Evolutionary conservation across 192 early-diverging fungal species (phyloP).

Genomic region (Pecoramyces ruminantium): DNA sequence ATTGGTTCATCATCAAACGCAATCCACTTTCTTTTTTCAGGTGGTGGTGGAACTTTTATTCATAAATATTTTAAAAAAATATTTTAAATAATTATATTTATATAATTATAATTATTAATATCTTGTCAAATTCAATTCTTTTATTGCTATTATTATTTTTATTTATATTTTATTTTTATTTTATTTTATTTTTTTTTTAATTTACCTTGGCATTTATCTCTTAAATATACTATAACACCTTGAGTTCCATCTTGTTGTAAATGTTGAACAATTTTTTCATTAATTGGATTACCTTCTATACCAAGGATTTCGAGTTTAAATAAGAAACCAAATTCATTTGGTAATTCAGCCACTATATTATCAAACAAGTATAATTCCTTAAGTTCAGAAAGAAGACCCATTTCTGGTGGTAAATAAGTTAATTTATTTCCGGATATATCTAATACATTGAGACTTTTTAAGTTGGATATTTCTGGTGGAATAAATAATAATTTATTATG

Average conservation of each 20-base stretch:
- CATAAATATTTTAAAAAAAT: too few species aligned
- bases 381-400: constrained; percentile 66
- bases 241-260: constrained; percentile 75
- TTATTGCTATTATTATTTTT: too few species aligned
- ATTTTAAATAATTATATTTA: too few species aligned
- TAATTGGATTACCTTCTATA: constrained; percentile 86
- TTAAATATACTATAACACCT: constrained; percentile 64
- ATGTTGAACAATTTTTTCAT: constrained; percentile 56
- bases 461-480: constrained; percentile 46
- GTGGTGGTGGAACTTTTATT: constrained; percentile 59
- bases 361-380: constrained; percentile 79
- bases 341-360: constrained; percentile 69
- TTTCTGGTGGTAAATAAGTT: constrained; percentile 61
- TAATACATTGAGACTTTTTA: constrained; percentile 50
- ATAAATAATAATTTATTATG: constrained; percentile 80
- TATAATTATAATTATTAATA: background rate
- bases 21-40: constrained; percentile 83
- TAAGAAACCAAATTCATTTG: constrained; percentile 73
- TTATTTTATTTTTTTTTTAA: too few species aligned
- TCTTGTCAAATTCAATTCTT: too few species aligned
- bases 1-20: constrained; percentile 56
- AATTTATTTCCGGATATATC: constrained; percentile 85
- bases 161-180: too few species aligned
- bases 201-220: constrained; percentile 71
- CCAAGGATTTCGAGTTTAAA: constrained; percentile 81